A percentile compares a stretch with the other conserved stretches of the same genome.
These are phyloP conservation scores for Malus orientalis DNA, from an alignment of 306 rosid genomes.

Conservation along the genomic window DNA sequence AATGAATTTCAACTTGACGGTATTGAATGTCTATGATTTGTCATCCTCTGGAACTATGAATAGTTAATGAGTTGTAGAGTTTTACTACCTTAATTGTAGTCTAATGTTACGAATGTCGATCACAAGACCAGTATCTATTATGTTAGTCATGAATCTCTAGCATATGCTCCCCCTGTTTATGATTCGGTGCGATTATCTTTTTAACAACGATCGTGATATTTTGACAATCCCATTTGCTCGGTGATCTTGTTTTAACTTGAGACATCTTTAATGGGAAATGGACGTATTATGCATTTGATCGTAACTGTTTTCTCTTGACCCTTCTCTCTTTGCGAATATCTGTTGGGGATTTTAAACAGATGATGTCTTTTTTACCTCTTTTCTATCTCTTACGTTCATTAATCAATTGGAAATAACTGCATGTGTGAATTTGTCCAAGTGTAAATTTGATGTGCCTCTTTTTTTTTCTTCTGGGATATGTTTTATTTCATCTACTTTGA, in stretches of 20 bases:
- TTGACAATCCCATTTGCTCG: neutral
- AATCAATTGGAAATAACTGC: neutral
- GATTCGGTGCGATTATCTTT: neutral
- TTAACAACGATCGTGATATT: neutral
- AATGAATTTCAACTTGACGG: neutral
- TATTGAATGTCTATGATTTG: no score
- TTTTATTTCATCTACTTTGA: neutral
- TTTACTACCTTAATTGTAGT: neutral
- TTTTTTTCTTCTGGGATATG: neutral
- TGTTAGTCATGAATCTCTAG: neutral
- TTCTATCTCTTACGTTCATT: neutral
- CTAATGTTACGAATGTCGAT: neutral
- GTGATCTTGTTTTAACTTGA: neutral
- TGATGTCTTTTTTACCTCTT: slow-evolving; percentile 32
- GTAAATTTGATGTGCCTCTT: neutral
- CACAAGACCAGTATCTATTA: neutral
- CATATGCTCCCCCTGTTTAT: neutral
- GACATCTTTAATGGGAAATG: neutral
- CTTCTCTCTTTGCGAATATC: slow-evolving; percentile 16
- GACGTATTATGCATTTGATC: slow-evolving; percentile 1
- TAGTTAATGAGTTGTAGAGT: neutral
- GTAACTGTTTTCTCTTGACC: slow-evolving; percentile 42
- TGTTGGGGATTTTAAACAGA: slow-evolving; percentile 27
- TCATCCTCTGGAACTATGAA: neutral
- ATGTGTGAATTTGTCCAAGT: neutral